Base-by-base conservation (phyloP, 768 basidiomycete species). In the Russula foetens region DNA sequence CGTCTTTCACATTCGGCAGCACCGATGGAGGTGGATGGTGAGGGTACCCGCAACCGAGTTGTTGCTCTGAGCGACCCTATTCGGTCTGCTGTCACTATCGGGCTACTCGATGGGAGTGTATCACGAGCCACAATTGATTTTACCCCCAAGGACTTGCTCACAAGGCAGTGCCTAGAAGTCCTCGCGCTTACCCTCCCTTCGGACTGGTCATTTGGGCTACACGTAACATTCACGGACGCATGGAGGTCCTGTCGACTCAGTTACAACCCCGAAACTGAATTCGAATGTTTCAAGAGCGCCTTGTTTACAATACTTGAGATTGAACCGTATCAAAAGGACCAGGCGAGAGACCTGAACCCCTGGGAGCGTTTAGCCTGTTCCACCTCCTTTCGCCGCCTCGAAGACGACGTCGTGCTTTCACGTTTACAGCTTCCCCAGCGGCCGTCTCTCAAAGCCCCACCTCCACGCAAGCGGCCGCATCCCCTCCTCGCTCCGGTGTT, bases 151-250 rank as follows among this genome's bases (percentile, higher is more conserved):
- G 81, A 86, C 65, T 63, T 68, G 7, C 75, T 92, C 17, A 85
- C 85, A 9, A 71, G 69, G 28, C 80, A 82, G 57, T 83, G 81
- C 56, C 72, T 96, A 46, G 77, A 82, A 49, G 76, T 82, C 7
- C 76, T 95, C 7, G 79, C 90, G 0, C 74, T 84, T 24, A 76
- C 81, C 11, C 67, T 94, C 15, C 81, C 88, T 1, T 63, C 75
- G 0, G 79, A 84, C 15, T 71, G 77, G 2, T 80, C 82, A 44
- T 88, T 84, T 63, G 67, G 70, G 17, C 67, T 90, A 3, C 83
- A 90, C 66, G 69, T 72, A 35, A 68, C 69, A 1, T 88, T 88
- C 68, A 71, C 90, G 33, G 71, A 77, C 39, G 70, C 72, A 39
- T 90, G 88, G 89, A 80, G 81, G 1, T 63, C 68, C 3, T 71